Evolutionary conservation across 2,329 filamentous ascomycete genomes (phyloP).

Genomic region (Alternaria triticina): DNA sequence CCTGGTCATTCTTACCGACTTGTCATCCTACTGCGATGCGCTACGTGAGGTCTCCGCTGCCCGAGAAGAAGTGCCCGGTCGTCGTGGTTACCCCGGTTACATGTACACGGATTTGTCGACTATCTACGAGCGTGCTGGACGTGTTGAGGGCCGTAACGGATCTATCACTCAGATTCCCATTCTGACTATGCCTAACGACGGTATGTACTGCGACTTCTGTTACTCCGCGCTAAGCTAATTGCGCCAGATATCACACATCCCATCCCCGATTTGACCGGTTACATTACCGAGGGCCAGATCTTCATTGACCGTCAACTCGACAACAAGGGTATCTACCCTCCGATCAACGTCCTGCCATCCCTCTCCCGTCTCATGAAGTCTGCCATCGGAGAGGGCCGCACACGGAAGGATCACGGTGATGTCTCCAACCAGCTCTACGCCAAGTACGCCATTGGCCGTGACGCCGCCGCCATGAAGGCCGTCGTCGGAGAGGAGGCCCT

Average conservation of each 20-base stretch:
- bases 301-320: constrained; percentile 91
- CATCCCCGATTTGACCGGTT: constrained; percentile 97
- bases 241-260: constrained; percentile 90
- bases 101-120: constrained; percentile 99
- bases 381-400: constrained; percentile 96
- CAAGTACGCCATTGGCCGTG: constrained; percentile 98
- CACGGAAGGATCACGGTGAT: constrained; percentile 94
- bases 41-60: constrained; percentile 98
- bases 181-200: constrained; percentile 99
- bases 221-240: constrained; percentile 16
- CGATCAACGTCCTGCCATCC: constrained; percentile 97
- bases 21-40: constrained; percentile 97
- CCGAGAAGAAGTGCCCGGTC: constrained; percentile 97
- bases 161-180: constrained; percentile 99
- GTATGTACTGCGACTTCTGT: constrained; percentile 47
- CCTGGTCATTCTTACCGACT: constrained; percentile 95
- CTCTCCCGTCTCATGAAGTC: constrained; percentile 99
- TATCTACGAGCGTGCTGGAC: constrained; percentile 98
- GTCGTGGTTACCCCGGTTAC: constrained; percentile 99
- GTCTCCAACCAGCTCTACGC: constrained; percentile 99
- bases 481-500: constrained; percentile 98
- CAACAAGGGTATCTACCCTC: constrained; percentile 98
- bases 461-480: constrained; percentile 98
- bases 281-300: constrained; percentile 99
- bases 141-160: constrained; percentile 94